Conservation (phyloP, 2,329 filamentous ascomycete species). For the Colletotrichum gloeosporioides region DNA sequence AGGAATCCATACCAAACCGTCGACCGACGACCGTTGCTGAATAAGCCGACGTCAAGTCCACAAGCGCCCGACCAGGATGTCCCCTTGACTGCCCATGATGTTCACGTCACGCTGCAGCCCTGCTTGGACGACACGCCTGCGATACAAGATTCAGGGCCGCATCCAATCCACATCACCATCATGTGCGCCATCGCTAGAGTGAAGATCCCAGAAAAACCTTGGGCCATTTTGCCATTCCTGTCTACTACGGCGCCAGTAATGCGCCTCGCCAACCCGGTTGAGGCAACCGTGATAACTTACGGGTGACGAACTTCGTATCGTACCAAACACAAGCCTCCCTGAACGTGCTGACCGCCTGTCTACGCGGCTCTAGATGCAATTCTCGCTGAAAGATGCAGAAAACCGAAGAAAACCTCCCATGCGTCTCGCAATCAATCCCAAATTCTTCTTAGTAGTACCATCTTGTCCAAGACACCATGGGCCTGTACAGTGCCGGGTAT, state of each 20-base stretch:
- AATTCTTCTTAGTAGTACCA: neutral
- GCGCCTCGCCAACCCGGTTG: neutral
- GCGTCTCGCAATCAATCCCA: neutral
- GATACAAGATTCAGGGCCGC: neutral
- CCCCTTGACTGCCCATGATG: neutral
- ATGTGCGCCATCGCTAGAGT: slow-evolving; percentile 7
- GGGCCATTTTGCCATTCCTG: neutral
- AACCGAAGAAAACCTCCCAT: neutral
- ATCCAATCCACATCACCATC: neutral
- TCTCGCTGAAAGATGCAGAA: slow-evolving; percentile 20
- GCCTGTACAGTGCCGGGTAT: neutral
- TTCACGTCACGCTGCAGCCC: slow-evolving; percentile 21
- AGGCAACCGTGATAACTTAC: neutral
- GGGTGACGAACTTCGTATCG: neutral
- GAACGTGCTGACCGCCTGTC: neutral
- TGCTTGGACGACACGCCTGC: neutral
- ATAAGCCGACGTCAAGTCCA: slow-evolving; percentile 7
- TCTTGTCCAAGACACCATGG: neutral
- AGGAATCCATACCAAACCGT: neutral
- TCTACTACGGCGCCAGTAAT: neutral
- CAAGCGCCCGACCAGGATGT: neutral
- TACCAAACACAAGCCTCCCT: neutral
- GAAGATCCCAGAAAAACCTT: slow-evolving; percentile 2
- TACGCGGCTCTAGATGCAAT: slow-evolving; percentile 18
- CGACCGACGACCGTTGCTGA: neutral